Percentiles rank a stretch among this genome's conserved stretches.
These are phyloP conservation scores for Chalciporus pseudorubinellus DNA, from an alignment of 768 basidiomycete species.

Conservation along the genomic window DNA sequence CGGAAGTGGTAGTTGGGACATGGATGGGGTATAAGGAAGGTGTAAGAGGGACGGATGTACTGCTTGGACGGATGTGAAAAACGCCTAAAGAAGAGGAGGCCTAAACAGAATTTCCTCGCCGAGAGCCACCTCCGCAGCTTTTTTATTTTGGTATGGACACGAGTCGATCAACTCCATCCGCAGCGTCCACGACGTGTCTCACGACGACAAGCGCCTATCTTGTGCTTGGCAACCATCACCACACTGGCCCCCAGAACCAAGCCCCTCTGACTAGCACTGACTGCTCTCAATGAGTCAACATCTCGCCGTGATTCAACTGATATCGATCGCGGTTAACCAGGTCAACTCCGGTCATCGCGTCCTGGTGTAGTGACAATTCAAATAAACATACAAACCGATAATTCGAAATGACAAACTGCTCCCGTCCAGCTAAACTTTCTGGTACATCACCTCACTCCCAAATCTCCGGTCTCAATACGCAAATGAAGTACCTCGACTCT, in stretches of 20 bases:
- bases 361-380: neutral
- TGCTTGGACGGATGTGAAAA: neutral
- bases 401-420: slow-evolving; percentile 1
- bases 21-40: slow-evolving; percentile 27
- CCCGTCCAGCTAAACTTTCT: neutral
- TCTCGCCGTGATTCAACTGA: too few relatives aligned
- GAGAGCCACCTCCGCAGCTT: neutral
- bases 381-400: slow-evolving; percentile 14
- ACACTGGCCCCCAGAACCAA: too few relatives aligned
- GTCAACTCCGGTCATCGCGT: neutral
- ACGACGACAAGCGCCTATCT: too few relatives aligned
- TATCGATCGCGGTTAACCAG: too few relatives aligned
- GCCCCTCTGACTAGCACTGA: too few relatives aligned
- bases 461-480: slow-evolving; percentile 18
- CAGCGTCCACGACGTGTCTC: neutral
- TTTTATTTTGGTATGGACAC: neutral
- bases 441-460: slow-evolving; percentile 13
- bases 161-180: neutral
- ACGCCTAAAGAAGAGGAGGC: neutral
- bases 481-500: slow-evolving; percentile 38
- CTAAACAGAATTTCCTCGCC: slow-evolving; percentile 1
- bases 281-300: too few relatives aligned
- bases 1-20: slow-evolving; percentile 19
- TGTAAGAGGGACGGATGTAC: slow-evolving; percentile 2
- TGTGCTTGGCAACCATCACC: neutral